Conservation (phyloP, 331 rosid genomes). For the Erythrophleum ivorense region DNA sequence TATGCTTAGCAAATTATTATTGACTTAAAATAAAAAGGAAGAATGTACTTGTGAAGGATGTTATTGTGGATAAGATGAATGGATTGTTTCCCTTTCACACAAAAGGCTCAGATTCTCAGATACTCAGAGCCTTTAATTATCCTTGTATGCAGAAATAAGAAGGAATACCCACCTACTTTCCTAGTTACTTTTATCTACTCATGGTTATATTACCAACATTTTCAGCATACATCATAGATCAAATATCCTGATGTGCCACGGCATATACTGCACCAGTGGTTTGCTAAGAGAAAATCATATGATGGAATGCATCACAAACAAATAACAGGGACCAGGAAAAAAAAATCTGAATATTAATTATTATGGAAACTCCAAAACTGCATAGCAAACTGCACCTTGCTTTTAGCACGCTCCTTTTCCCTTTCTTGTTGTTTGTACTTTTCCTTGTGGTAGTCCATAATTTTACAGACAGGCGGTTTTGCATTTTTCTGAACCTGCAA, state of each 20-base stretch:
- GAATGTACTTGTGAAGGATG: not conserved
- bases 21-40: not conserved
- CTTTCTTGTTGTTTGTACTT: constrained; percentile 57
- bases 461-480: constrained; percentile 87
- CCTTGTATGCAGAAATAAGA: constrained; percentile 5
- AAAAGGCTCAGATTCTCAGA: not conserved
- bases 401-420: constrained; percentile 81
- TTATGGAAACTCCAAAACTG: constrained; percentile 26
- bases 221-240: not conserved
- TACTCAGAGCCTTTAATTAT: constrained; percentile 6
- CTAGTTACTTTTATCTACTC: not conserved
- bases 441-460: constrained; percentile 86
- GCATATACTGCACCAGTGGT: not conserved
- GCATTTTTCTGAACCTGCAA: constrained; percentile 66
- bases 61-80: not conserved
- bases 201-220: not conserved
- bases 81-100: not conserved
- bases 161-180: constrained; percentile 4
- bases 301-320: constrained; percentile 10
- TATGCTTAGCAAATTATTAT: constrained; percentile 12
- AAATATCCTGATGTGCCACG: not conserved
- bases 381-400: constrained; percentile 56
- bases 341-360: constrained; percentile 1
- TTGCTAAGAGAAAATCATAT: constrained; percentile 15
- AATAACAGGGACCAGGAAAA: constrained; percentile 24